Conservation (phyloP, 169 alveolate species). For the Besnoitia besnoiti region DNA sequence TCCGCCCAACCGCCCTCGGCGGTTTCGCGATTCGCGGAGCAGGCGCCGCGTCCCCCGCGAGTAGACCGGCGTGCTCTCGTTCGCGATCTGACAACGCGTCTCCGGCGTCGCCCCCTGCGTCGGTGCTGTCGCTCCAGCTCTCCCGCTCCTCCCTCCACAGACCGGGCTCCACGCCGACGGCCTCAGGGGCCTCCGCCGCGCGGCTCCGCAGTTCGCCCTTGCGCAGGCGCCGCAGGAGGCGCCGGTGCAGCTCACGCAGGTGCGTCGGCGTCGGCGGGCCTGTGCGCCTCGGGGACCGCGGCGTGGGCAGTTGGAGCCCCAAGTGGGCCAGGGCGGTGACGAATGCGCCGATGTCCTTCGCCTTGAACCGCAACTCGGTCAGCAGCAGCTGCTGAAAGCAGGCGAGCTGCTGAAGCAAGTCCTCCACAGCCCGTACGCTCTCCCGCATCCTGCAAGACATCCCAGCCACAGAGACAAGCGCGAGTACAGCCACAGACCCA, state of each 20-base stretch:
- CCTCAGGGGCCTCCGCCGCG: not conserved
- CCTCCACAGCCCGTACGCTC: constrained; percentile 3
- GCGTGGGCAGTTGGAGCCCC: not conserved
- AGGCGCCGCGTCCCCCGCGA: not conserved
- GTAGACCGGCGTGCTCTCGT: not conserved
- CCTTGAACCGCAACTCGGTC: not conserved
- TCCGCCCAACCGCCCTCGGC: not conserved
- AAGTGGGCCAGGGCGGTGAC: constrained; percentile 16
- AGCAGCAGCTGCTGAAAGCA: not conserved
- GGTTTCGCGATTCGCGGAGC: not conserved
- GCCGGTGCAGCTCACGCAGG: not conserved
- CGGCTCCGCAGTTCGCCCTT: not conserved
- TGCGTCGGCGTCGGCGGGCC: not conserved
- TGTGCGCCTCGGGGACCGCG: not conserved
- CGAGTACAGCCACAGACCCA: too few species aligned
- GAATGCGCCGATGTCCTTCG: constrained; percentile 18
- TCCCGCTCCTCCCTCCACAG: not conserved
- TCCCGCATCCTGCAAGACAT: constrained; percentile 8
- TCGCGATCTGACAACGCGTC: not conserved
- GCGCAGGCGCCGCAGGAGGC: not conserved
- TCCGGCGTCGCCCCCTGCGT: not conserved
- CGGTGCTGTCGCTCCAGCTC: not conserved
- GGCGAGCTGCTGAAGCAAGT: not conserved
- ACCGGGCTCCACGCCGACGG: not conserved
- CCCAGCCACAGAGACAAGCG: not conserved